Percentiles rank a stretch among this genome's conserved stretches.
phyloP scores from a whole-genome alignment of 164 flowering plant genomes.

The Houttuynia cordata region DNA sequence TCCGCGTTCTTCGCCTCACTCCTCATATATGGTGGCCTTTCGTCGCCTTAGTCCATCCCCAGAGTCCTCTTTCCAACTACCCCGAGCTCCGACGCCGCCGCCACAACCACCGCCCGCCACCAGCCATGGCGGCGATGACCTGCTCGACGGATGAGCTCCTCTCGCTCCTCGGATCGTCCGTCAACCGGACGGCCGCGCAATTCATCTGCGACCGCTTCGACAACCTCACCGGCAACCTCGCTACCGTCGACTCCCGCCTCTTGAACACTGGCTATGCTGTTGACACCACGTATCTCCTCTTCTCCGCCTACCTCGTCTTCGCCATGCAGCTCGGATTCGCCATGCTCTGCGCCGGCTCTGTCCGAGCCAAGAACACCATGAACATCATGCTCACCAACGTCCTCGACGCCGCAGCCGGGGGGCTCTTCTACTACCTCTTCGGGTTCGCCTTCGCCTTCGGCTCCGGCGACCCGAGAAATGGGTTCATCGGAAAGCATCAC shows the following conservation, averaged over 20 bases:
- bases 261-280: slow-evolving; percentile 19
- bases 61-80: neutral
- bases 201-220: slow-evolving; percentile 23
- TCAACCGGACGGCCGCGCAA: slow-evolving; percentile 12
- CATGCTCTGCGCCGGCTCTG: slow-evolving; percentile 51
- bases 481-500: slow-evolving; percentile 32
- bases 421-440: slow-evolving; percentile 34
- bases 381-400: slow-evolving; percentile 47
- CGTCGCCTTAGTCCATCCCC: too few relatives aligned
- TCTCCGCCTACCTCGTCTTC: slow-evolving; percentile 45
- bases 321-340: slow-evolving; percentile 45
- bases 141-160: slow-evolving; percentile 24
- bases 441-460: slow-evolving; percentile 42
- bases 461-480: slow-evolving; percentile 25
- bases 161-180: slow-evolving; percentile 15
- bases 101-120: neutral
- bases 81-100: neutral
- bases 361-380: slow-evolving; percentile 43
- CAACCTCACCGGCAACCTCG: neutral
- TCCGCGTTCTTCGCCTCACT: neutral
- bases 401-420: slow-evolving; percentile 38
- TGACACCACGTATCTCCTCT: slow-evolving; percentile 32
- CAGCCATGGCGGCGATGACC: slow-evolving; percentile 15
- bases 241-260: neutral
- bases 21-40: too few relatives aligned